Base-by-base conservation (phyloP, 805 yeast genomes). In the Candida maesae region DNA sequence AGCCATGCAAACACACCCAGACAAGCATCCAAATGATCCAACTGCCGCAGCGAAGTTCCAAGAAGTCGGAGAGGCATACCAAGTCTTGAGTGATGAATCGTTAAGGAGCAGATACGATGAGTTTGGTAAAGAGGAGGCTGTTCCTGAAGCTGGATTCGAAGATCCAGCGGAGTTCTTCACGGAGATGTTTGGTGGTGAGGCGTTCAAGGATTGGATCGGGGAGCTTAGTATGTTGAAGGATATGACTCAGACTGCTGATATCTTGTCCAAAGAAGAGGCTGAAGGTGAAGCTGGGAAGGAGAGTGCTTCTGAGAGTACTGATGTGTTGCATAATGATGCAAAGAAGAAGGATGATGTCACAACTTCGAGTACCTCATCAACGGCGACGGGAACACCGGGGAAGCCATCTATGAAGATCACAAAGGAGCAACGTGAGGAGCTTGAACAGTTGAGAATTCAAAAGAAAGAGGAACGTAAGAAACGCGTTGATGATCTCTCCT, bases 1-100 rank as follows among this genome's bases (percentile, higher is more conserved):
- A 61, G 98, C 98, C 7, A 84, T 91, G 63, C 72, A 70, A 43
- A 84, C 86, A 37, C 99, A 91, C 62, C 99, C 99, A 1, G 99
- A 93, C 62, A 93, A 93, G 68, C 88, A 91, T 58, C 96, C 95
- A n/a, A 81, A 84, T 55, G 95, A 93, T 60, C 95, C 93, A 30
- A 75, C 77, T 11, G 99, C 99, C 13, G 88, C 91, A 12, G 78
- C 75, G 37, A 81, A 83, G 54, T 93, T 93, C 64, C 96, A 93
- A 64, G 85, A 76, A 42, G 70, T 74, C 18, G 72, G 77, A 40
- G 71, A 69, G 47, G 91, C 91, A 0, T 85, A 84, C 53, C 89
- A 84, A 50, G 86, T 93, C 0, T 66, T 93, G 45, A 83, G 84
- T 55, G 93, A 93, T 60, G 68, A 76, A 1, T 75, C 73, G 8